Evolutionary conservation across 192 early-diverging fungal genomes (phyloP), one percentile per base, ranked within the genome.

Genomic region (Jimgerdemannia lactiflua): DNA sequence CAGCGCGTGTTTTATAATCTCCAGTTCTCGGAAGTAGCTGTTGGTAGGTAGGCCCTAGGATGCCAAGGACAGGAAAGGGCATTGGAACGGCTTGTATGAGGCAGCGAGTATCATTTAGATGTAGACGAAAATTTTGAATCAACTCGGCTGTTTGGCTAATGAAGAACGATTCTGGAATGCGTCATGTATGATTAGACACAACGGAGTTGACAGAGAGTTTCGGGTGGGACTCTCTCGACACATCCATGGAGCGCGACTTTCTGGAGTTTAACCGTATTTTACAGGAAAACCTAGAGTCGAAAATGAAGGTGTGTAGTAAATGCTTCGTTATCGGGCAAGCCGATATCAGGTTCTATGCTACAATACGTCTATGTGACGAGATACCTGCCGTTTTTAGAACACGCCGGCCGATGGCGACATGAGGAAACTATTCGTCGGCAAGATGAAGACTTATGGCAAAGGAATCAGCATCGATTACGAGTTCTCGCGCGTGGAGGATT

Each of bases 201-300:
- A 29, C 29, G 29, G 29, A 29, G 29, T 29, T 29, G 29, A 29
- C 29, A 29, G 29, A 1, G 29, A 29, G 96, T 0, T 99, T 99
- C 90, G 98, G 98, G 40, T 99, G 98, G 98, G 93, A 97, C 80
- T 92, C 96, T 11, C 71, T 92, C 44, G 98, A 99, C 44, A 91
- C 95, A 29, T 99, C 98, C 74, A 93, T 91, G 89, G 97, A 99
- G 85, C 98, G 98, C 78, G 98, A 99, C 83, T 94, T 98, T n/a
- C 97, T 98, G 79, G 98, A 98, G 82, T 97, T 99, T 77, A 97
- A 97, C 82, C 89, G 98, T 67, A 95, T 97, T 11, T 86, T 99
- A 66, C 96, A 96, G 81, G 97, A 99, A 80, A 29, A 29, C 29
- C 29, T 29, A 1, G 29, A 29, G 29, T 29, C 29, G 29, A 29